Conservation (phyloP, 441 rosid genomes). For the Gossypium gossypioides region DNA sequence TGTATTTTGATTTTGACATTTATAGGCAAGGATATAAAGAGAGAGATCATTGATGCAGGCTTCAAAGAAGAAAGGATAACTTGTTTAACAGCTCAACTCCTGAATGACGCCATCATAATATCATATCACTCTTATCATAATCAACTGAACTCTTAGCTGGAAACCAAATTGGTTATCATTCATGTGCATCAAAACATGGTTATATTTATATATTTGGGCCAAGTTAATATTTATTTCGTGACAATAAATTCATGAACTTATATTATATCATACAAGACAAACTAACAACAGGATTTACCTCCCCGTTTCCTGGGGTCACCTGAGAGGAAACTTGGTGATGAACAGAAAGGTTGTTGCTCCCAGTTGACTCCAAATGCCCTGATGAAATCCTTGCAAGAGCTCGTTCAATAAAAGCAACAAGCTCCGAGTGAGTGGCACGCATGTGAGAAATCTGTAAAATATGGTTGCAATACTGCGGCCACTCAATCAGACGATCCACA, state of each 20-base stretch:
- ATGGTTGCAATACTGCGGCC: constrained; percentile 99
- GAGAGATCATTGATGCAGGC: not conserved
- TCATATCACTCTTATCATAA: not conserved
- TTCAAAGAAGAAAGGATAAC: not conserved
- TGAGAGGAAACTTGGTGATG: constrained; percentile 46
- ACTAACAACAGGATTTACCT: constrained; percentile 35
- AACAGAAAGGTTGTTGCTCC: constrained; percentile 34
- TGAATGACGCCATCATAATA: not conserved
- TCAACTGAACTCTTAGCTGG: not conserved
- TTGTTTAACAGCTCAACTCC: not conserved
- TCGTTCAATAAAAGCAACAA: constrained; percentile 84
- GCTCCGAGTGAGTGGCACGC: constrained; percentile 72
- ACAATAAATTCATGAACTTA: not conserved
- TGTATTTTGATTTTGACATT: not conserved
- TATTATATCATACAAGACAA: not conserved
- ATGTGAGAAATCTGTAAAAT: constrained; percentile 96
- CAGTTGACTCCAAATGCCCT: constrained; percentile 68
- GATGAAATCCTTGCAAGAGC: constrained; percentile 81
- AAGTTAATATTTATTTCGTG: not conserved
- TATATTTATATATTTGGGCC: not conserved
- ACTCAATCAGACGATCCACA: constrained; percentile 85
- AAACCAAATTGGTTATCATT: not conserved
- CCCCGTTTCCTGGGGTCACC: constrained; percentile 44
- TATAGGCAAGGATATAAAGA: not conserved
- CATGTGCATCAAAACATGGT: not conserved